Percentiles rank a stretch among this genome's conserved stretches.
phyloP scores from a whole-genome alignment of 2,329 filamentous ascomycete species.

The Coleophoma eucalyptorum region DNA sequence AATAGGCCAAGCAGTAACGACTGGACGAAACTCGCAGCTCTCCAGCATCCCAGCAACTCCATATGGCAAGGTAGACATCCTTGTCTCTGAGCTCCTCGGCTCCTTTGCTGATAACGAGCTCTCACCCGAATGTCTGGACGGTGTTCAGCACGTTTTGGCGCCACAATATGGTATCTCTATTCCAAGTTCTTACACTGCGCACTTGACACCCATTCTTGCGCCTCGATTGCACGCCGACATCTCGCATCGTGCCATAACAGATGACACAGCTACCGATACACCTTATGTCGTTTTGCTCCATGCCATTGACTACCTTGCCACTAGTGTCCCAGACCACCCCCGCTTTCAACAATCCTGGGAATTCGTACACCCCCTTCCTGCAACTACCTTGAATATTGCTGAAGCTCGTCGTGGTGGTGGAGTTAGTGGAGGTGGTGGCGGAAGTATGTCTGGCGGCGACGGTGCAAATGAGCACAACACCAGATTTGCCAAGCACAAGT shows the following conservation, averaged over 20 bases:
- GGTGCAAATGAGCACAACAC: conserved; percentile 90
- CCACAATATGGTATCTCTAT: conserved; percentile 85
- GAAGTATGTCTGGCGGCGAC: conserved; percentile 70
- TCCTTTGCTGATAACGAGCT: conserved; percentile 98
- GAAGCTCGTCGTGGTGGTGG: conserved; percentile 59
- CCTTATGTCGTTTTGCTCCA: conserved; percentile 95
- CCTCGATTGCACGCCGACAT: conserved; percentile 85
- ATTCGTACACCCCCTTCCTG: conserved; percentile 71
- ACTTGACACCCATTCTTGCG: conserved; percentile 86
- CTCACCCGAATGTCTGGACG: conserved; percentile 93
- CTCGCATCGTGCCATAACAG: conserved; percentile 52
- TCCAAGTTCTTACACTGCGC: conserved; percentile 87
- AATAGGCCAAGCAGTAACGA: conserved; percentile 30
- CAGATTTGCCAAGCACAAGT: conserved; percentile 73
- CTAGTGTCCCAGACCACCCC: conserved; percentile 50
- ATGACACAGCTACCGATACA: conserved; percentile 76
- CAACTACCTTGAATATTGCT: conserved; percentile 49
- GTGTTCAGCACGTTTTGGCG: conserved; percentile 85
- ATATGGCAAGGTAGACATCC: conserved; percentile 76
- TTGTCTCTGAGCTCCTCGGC: conserved; percentile 89
- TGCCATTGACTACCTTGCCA: conserved; percentile 81
- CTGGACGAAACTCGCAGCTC: conserved; percentile 20
- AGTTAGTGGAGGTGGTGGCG: conserved; percentile 62
- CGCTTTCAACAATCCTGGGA: conserved; percentile 78
- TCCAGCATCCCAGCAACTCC: conserved; percentile 34